These are phyloP conservation scores for Hydnum rufescens DNA, from an alignment of 768 basidiomycete species.

Conservation along the genomic window DNA sequence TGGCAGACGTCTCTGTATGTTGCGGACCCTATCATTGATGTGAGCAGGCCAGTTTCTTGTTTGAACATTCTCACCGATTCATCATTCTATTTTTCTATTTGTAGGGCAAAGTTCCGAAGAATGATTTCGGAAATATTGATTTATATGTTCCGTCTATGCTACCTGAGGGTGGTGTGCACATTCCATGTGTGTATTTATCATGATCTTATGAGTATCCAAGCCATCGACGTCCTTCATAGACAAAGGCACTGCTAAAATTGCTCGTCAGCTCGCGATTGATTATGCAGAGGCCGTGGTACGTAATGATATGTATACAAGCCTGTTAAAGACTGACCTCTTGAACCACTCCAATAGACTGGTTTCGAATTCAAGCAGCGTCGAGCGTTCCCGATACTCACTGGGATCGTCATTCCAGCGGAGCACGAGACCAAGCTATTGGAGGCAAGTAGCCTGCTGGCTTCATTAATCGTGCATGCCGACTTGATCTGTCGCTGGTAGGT, in stretches of 20 bases:
- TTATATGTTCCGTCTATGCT: slow-evolving; percentile 91
- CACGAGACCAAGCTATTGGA: slow-evolving; percentile 55
- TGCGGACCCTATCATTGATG: slow-evolving; percentile 68
- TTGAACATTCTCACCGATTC: neutral
- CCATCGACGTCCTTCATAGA: slow-evolving; percentile 23
- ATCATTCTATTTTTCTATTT: neutral
- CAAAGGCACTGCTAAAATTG: slow-evolving; percentile 78
- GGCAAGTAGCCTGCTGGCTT: slow-evolving; percentile 22
- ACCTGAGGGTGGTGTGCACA: slow-evolving; percentile 64
- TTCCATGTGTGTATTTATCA: slow-evolving; percentile 56
- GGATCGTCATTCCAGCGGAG: slow-evolving; percentile 72
- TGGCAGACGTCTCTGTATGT: slow-evolving; percentile 67
- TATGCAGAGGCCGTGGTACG: slow-evolving; percentile 90
- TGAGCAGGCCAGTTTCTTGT: slow-evolving; percentile 22
- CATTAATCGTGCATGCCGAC: neutral
- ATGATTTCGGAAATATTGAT: slow-evolving; percentile 93
- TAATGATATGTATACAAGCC: slow-evolving; percentile 12
- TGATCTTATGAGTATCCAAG: neutral
- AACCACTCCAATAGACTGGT: slow-evolving; percentile 38
- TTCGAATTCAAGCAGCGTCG: slow-evolving; percentile 92
- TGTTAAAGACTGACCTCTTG: slow-evolving; percentile 8
- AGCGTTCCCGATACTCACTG: slow-evolving; percentile 67
- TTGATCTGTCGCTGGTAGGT: slow-evolving; percentile 31
- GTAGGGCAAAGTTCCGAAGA: slow-evolving; percentile 85
- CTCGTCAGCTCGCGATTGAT: slow-evolving; percentile 68